Evolutionary conservation across 306 rosid genomes (phyloP).

Genomic region (Rosa multiflora): DNA sequence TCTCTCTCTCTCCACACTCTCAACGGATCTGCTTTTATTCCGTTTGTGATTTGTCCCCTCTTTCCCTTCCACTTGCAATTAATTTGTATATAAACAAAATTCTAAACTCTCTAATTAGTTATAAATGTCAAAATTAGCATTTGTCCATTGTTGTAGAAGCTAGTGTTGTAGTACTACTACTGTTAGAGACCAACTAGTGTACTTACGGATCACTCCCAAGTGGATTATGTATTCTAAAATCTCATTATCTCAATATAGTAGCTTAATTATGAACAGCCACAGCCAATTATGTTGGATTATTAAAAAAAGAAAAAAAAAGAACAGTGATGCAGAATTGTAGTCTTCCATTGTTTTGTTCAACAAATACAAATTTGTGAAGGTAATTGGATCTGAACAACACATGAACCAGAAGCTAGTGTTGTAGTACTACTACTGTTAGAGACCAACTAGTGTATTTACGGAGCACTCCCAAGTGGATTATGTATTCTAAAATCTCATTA

Average conservation of each 20-base stretch:
- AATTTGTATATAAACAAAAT: not conserved
- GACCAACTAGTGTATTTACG: not conserved
- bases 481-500: not conserved
- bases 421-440: not conserved
- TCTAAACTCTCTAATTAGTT: not conserved
- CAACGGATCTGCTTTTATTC: conserved; percentile 5
- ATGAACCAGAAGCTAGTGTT: not conserved
- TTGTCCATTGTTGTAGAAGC: conserved; percentile 4
- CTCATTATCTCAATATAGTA: not conserved
- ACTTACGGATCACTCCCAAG: not conserved
- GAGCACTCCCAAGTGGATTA: not conserved
- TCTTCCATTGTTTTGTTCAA: not conserved
- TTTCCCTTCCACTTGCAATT: conserved; percentile 20
- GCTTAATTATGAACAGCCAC: not conserved
- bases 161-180: not conserved
- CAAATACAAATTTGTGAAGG: not conserved
- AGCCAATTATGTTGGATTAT: not conserved
- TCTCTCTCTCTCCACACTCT: not conserved
- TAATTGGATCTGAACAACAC: conserved; percentile 11
- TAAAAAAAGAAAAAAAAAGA: not conserved
- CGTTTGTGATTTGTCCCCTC: conserved; percentile 9
- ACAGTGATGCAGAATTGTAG: not conserved
- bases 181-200: not conserved
- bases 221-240: not conserved
- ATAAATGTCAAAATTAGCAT: not conserved